Conservation (phyloP, 495 filamentous ascomycete species). For the Tuber melanosporum region DNA sequence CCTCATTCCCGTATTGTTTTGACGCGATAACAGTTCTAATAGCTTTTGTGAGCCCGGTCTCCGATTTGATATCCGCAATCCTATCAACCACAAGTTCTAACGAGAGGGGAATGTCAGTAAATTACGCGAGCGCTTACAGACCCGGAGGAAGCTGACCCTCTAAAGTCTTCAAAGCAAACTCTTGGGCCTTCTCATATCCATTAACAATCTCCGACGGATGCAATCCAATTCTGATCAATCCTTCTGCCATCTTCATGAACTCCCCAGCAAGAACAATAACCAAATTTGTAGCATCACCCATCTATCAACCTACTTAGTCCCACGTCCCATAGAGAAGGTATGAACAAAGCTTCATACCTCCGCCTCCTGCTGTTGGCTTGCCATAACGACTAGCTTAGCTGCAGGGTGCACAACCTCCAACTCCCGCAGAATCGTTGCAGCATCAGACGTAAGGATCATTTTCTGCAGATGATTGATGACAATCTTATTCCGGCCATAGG, state of each 20-base stretch:
- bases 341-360: slow-evolving; percentile 47
- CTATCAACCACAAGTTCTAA: slow-evolving; percentile 83
- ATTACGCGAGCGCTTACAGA: neutral
- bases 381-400: slow-evolving; percentile 98
- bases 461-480: slow-evolving; percentile 99
- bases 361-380: slow-evolving; percentile 94
- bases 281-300: slow-evolving; percentile 97
- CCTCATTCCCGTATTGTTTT: slow-evolving; percentile 92
- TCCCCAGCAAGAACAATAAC: slow-evolving; percentile 95
- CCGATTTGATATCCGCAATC: slow-evolving; percentile 71
- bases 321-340: neutral
- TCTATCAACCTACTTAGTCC: slow-evolving; percentile 44
- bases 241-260: slow-evolving; percentile 93
- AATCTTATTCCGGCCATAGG: slow-evolving; percentile 98
- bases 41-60: slow-evolving; percentile 83
- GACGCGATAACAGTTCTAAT: slow-evolving; percentile 91
- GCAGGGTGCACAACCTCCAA: slow-evolving; percentile 98
- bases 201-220: slow-evolving; percentile 94
- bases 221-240: slow-evolving; percentile 86
- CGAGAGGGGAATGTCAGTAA: slow-evolving; percentile 9
- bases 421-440: slow-evolving; percentile 93
- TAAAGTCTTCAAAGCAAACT: slow-evolving; percentile 73
- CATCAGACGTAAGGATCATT: slow-evolving; percentile 98
- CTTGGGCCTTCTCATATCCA: slow-evolving; percentile 90
- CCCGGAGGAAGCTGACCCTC: slow-evolving; percentile 53